phyloP scores from a whole-genome alignment of 805 yeast species.

The Sugiyamaella floridensis region DNA sequence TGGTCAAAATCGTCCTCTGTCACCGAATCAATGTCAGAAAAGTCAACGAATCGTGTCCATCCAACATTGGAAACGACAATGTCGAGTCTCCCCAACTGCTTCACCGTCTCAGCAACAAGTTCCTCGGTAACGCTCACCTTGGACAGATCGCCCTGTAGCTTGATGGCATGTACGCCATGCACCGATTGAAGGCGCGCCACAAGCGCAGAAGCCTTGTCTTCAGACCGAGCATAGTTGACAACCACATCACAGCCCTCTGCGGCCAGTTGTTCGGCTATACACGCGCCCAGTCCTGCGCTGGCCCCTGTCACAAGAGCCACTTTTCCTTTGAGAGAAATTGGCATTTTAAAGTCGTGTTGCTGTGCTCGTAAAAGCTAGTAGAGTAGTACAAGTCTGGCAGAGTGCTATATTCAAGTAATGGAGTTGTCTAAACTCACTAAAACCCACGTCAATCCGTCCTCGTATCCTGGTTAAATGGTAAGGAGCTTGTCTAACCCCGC shows the following conservation, averaged over 20 bases:
- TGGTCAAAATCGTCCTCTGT: constrained; percentile 26
- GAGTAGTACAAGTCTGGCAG: too few relatives aligned
- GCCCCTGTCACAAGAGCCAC: constrained; percentile 23
- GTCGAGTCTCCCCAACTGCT: constrained; percentile 31
- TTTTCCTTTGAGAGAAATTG: constrained; percentile 14
- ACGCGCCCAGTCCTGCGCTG: constrained; percentile 22
- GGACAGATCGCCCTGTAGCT: constrained; percentile 19
- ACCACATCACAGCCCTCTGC: constrained; percentile 21
- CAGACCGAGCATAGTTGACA: constrained; percentile 16
- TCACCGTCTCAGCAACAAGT: constrained; percentile 26
- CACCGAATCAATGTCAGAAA: constrained; percentile 25
- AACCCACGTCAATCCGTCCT: too few relatives aligned
- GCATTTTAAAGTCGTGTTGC: background rate
- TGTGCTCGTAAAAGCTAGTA: background rate
- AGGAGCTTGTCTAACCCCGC: too few relatives aligned
- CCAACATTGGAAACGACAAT: constrained; percentile 37
- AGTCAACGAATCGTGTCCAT: constrained; percentile 23
- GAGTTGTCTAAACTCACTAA: too few relatives aligned
- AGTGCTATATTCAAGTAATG: too few relatives aligned
- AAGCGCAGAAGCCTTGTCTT: constrained; percentile 15
- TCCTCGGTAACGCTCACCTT: constrained; percentile 21
- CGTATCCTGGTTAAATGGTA: too few relatives aligned
- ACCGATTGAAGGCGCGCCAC: constrained; percentile 7
- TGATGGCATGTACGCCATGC: constrained; percentile 11
- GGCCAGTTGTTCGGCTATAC: constrained; percentile 17